These are phyloP conservation scores for Yamadazyma taylorii DNA, from an alignment of 1,139 yeast species.

Conservation along the genomic window DNA sequence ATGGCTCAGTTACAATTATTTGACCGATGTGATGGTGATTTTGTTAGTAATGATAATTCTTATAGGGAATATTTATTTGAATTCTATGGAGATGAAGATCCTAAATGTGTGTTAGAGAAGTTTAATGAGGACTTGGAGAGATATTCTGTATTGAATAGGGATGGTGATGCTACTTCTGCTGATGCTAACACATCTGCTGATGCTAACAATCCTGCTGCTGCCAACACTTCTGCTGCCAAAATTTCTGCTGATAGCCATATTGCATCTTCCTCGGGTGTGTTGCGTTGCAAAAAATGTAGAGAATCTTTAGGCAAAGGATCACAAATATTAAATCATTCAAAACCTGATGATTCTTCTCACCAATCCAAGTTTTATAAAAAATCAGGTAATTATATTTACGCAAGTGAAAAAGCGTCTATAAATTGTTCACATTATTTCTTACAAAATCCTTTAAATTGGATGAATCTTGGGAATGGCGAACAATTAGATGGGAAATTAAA, in stretches of 20 bases:
- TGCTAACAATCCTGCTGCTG: no score
- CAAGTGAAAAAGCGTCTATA: constrained; percentile 53
- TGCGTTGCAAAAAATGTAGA: constrained; percentile 74
- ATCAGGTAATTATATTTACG: constrained; percentile 53
- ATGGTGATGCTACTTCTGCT: no score
- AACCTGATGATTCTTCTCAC: constrained; percentile 59
- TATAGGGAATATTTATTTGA: constrained; percentile 31
- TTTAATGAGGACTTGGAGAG: constrained; percentile 1
- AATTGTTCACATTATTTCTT: constrained; percentile 79
- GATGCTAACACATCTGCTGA: no score
- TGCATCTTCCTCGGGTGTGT: no score
- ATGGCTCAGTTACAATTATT: constrained; percentile 67
- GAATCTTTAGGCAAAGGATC: constrained; percentile 49
- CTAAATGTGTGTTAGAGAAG: constrained; percentile 9
- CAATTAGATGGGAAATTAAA: constrained; percentile 81
- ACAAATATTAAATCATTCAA: constrained; percentile 57
- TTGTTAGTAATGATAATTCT: constrained; percentile 17
- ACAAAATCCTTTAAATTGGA: constrained; percentile 88
- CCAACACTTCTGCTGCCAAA: no score
- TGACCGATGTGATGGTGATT: constrained; percentile 32
- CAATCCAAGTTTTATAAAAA: constrained; percentile 64
- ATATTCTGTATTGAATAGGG: no score
- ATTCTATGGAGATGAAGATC: constrained; percentile 23
- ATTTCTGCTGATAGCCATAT: no score
- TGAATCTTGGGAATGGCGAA: constrained; percentile 57